A percentile compares a stretch with the other conserved stretches of the same genome.
Conservation (phyloP, 768 basidiomycete genomes). For the Tremella yokohamensis region DNA sequence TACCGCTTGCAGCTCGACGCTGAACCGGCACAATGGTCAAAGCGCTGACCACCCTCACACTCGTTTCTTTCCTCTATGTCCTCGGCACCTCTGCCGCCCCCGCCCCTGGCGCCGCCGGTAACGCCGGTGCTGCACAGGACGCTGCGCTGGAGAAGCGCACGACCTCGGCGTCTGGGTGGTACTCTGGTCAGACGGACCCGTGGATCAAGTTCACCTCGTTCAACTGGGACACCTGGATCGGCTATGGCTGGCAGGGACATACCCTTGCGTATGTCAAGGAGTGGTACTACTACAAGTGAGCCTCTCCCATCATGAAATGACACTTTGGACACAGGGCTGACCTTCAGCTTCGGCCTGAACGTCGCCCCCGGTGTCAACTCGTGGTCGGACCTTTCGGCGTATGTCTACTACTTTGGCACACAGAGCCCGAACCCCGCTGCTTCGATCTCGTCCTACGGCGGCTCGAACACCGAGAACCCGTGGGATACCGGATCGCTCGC, state of each 20-base stretch:
- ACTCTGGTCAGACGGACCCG: conserved; percentile 9
- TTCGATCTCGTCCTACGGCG: conserved; percentile 12
- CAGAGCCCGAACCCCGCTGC: conserved; percentile 11
- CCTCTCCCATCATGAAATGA: not conserved
- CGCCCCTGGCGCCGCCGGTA: too few relatives aligned
- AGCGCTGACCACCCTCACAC: too few relatives aligned
- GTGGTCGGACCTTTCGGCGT: conserved; percentile 18
- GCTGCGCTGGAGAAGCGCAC: not conserved
- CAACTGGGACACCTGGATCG: conserved; percentile 16
- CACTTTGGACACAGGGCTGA: not conserved
- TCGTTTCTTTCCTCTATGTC: too few relatives aligned
- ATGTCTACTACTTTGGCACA: conserved; percentile 23
- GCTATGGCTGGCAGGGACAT: conserved; percentile 24
- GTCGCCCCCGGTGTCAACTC: conserved; percentile 17
- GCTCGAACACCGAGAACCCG: conserved; percentile 15
- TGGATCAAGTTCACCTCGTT: conserved; percentile 20
- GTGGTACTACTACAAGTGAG: conserved; percentile 8
- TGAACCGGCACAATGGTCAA: too few relatives aligned
- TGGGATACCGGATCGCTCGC: conserved; percentile 10
- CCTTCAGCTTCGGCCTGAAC: conserved; percentile 13
- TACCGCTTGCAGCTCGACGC: too few relatives aligned
- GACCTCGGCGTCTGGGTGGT: conserved; percentile 2
- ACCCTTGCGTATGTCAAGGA: conserved; percentile 25
- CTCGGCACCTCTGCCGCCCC: too few relatives aligned
- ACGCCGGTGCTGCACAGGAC: too few relatives aligned